These are phyloP conservation scores for Solanum lignicaule DNA, from an alignment of 257 asterid genomes.

Conservation along the genomic window DNA sequence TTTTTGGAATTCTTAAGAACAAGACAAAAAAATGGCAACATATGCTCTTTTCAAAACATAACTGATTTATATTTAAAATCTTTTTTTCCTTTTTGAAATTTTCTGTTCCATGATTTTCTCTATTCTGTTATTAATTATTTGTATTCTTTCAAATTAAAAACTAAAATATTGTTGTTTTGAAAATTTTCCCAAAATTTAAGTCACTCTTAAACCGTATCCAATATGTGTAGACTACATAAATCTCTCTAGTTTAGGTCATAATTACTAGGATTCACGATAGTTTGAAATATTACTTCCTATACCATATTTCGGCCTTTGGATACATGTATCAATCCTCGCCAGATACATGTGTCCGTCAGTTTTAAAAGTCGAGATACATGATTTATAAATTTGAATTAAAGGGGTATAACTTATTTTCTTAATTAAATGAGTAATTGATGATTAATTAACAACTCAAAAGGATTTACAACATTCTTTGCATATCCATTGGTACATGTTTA, in stretches of 20 bases:
- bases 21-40: too few species aligned
- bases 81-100: too few species aligned
- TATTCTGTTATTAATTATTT: too few species aligned
- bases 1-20: too few species aligned
- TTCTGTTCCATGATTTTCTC: too few species aligned
- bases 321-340: background rate
- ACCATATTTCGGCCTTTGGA: background rate
- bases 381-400: too few species aligned
- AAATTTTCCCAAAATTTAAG: too few species aligned
- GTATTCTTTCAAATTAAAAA: too few species aligned
- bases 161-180: too few species aligned
- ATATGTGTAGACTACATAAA: background rate
- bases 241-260: background rate
- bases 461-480: background rate
- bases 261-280: background rate
- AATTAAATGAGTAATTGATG: background rate
- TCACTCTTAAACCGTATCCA: background rate
- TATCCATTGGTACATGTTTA: background rate
- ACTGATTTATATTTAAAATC: too few species aligned
- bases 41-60: too few species aligned
- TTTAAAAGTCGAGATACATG: background rate
- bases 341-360: background rate
- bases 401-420: background rate
- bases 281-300: too few species aligned
- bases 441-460: background rate